phyloP scores from a whole-genome alignment of 345 rosid species.

The Moricandia moricandioides region DNA sequence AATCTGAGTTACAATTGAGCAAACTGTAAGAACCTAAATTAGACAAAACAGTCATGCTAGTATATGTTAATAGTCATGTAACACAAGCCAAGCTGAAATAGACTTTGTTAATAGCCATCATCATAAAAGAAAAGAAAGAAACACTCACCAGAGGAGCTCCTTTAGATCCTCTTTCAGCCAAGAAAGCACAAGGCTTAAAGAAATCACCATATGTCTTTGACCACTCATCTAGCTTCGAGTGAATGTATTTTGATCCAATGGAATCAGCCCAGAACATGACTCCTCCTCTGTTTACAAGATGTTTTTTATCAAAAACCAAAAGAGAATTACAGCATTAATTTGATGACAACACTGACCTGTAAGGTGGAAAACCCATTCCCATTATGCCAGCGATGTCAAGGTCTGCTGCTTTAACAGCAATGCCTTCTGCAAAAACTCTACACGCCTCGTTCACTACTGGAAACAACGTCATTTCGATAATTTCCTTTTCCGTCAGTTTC shows the following conservation, averaged over 20 bases:
- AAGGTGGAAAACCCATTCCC: slow-evolving; percentile 99
- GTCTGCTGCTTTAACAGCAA: slow-evolving; percentile 90
- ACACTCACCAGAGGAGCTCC: slow-evolving; percentile 62
- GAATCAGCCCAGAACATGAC: slow-evolving; percentile 91
- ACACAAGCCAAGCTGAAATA: background rate
- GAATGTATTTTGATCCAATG: slow-evolving; percentile 64
- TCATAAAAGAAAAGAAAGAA: background rate
- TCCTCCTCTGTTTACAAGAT: slow-evolving; percentile 74
- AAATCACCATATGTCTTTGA: slow-evolving; percentile 72
- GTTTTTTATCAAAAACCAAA: background rate
- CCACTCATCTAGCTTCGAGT: slow-evolving; percentile 81
- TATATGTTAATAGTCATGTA: background rate
- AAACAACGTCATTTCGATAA: slow-evolving; percentile 88
- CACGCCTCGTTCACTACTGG: slow-evolving; percentile 98
- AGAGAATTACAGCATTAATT: background rate
- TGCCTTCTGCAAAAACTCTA: slow-evolving; percentile 83
- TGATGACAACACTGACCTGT: slow-evolving; percentile 52
- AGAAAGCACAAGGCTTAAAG: slow-evolving; percentile 87
- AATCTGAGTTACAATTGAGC: background rate
- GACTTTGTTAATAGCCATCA: background rate
- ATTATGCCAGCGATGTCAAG: slow-evolving; percentile 81
- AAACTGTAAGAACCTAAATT: background rate
- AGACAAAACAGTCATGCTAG: background rate
- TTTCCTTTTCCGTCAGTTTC: slow-evolving; percentile 72
- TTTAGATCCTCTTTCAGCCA: slow-evolving; percentile 74